Evolutionary conservation across 495 filamentous ascomycete genomes (phyloP), one percentile per base, ranked within the genome.

Genomic region (Xylaria intraflava): DNA sequence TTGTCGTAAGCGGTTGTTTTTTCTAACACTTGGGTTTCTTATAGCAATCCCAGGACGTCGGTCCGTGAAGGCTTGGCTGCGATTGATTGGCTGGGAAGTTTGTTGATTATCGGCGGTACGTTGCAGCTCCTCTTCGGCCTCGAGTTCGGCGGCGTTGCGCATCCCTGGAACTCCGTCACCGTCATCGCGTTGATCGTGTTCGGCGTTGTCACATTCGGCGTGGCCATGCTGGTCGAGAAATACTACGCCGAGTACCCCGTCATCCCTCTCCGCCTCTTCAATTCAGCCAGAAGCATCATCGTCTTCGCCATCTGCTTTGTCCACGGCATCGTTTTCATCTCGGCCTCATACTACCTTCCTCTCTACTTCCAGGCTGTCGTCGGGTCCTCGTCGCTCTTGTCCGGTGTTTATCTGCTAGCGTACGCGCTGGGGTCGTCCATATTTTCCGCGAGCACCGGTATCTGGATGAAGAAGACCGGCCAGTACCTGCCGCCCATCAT

Each of bases 41-140:
- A 38, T 38, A 38, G 35, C 20, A 87, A 84, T 8, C 84, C 87
- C 2, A 81, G 79, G 57, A 89, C 88, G 0, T 78, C 83, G 0
- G 63, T 91, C 12, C 27, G 70, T 11, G 76, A 82, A 24, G 89
- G 89, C 2, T 62, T 92, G 10, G 82, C 79, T 46, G 81, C 80
- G 3, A 83, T 90, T 42, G 87, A 91, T 69, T 89, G 85, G 85
- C 58, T 78, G 3, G 87, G 87, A 11, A 81, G 77, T n/a, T 56
- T 85, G 14, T 70, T 81, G 8, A 81, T 89, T 51, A 78, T 88
- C 50, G 82, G 82, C 16, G 84, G 80, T 6, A 87, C 86, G 1
- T 70, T 90, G 9, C 88, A 91, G 80, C 79, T 93, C 58, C 77
- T 91, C 6, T 81, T 91, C 41, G 88, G 84, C 14, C 75, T 91